Evolutionary conservation across 805 yeast species (phyloP).

Genomic region (Wickerhamiella sergipiensis): DNA sequence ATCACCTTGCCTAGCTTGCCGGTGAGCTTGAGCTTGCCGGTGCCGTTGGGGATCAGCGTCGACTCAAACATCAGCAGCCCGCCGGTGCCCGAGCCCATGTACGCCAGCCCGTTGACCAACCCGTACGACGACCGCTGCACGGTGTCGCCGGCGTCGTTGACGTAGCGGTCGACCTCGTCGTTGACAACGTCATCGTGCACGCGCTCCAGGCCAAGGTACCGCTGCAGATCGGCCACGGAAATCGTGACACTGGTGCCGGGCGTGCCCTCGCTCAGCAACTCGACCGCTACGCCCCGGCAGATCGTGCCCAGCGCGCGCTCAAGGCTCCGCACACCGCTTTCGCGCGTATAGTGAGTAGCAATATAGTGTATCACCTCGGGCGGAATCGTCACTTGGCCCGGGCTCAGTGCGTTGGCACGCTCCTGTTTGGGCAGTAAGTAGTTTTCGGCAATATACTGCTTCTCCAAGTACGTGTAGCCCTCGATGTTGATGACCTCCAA

Average conservation of each 20-base stretch:
- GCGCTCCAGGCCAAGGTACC: slow-evolving; percentile 56
- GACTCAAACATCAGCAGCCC: slow-evolving; percentile 69
- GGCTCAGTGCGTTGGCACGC: slow-evolving; percentile 46
- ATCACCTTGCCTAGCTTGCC: slow-evolving; percentile 75
- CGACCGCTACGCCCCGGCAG: slow-evolving; percentile 70
- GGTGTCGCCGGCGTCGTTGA: slow-evolving; percentile 18
- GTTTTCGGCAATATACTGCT: slow-evolving; percentile 52
- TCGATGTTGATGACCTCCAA: slow-evolving; percentile 68
- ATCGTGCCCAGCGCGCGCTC: slow-evolving; percentile 64
- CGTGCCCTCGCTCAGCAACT: slow-evolving; percentile 17
- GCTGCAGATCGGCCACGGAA: slow-evolving; percentile 40
- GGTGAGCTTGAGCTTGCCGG: slow-evolving; percentile 44
- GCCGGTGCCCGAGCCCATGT: slow-evolving; percentile 78
- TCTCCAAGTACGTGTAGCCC: slow-evolving; percentile 72
- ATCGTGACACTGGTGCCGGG: slow-evolving; percentile 10
- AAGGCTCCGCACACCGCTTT: slow-evolving; percentile 72
- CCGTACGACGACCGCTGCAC: slow-evolving; percentile 43
- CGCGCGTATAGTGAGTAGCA: slow-evolving; percentile 62
- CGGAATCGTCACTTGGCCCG: slow-evolving; percentile 32
- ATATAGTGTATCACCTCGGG: slow-evolving; percentile 45
- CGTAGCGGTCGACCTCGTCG: slow-evolving; percentile 31
- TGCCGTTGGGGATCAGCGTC: slow-evolving; percentile 41
- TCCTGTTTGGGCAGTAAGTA: slow-evolving; percentile 68
- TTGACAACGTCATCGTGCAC: slow-evolving; percentile 28
- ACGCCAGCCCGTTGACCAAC: slow-evolving; percentile 76